Percentiles rank a stretch among this genome's conserved stretches.
Conservation (phyloP, 805 yeast genomes). For the Teunomyces barrocoloradensis region DNA sequence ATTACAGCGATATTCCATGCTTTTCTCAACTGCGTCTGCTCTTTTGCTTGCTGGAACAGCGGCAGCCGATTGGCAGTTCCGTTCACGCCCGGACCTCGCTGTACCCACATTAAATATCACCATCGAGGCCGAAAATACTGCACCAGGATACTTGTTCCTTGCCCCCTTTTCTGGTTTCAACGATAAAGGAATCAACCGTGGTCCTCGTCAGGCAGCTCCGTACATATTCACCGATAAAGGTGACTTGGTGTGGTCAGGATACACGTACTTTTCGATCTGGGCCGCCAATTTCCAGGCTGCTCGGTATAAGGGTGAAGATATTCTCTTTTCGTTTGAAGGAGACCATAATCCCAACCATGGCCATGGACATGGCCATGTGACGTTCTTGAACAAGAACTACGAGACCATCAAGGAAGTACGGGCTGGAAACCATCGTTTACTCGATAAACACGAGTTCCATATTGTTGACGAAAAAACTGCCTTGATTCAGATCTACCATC, state of each 20-base stretch:
- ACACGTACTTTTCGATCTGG: conserved; percentile 26
- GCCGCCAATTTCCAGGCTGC: conserved; percentile 11
- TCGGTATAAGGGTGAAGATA: conserved; percentile 18
- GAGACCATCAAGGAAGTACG: conserved; percentile 27
- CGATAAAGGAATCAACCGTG: conserved; percentile 16
- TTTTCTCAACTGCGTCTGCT: not conserved
- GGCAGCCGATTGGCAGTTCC: conserved; percentile 30
- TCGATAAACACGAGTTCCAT: conserved; percentile 38
- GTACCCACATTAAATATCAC: conserved; percentile 33
- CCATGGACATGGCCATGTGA: conserved; percentile 31
- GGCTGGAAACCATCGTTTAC: conserved; percentile 32
- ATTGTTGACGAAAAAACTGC: conserved; percentile 28
- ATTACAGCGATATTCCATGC: not conserved
- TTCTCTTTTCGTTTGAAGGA: conserved; percentile 34
- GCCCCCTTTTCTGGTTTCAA: conserved; percentile 28
- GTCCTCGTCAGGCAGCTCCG: conserved; percentile 29
- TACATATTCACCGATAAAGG: conserved; percentile 34
- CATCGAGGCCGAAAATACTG: conserved; percentile 18
- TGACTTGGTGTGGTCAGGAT: conserved; percentile 39
- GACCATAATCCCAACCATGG: conserved; percentile 27
- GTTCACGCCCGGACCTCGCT: conserved; percentile 34
- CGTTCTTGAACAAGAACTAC: conserved; percentile 27
- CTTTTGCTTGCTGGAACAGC: conserved; percentile 4
- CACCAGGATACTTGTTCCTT: conserved; percentile 30
- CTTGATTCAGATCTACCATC: conserved; percentile 31